These are phyloP conservation scores for Avena insularis DNA, from an alignment of 176 grass and related monocot species.

Conservation along the genomic window DNA sequence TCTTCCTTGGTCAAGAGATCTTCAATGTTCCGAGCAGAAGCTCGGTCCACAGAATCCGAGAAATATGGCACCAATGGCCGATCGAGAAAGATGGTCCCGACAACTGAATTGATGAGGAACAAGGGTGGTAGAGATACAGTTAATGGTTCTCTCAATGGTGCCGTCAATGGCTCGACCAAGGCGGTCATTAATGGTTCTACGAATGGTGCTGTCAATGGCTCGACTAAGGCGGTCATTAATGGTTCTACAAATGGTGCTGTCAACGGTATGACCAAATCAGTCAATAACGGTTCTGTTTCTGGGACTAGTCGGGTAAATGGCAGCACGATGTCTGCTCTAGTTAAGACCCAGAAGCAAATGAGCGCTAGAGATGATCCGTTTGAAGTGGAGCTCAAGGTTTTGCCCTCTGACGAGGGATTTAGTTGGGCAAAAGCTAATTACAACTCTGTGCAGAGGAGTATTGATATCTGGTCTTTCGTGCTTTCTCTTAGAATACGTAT, in stretches of 20 bases:
- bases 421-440: slow-evolving; percentile 96
- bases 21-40: slow-evolving; percentile 53
- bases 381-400: slow-evolving; percentile 78
- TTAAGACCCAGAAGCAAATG: slow-evolving; percentile 58
- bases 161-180: slow-evolving; percentile 40
- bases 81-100: slow-evolving; percentile 81
- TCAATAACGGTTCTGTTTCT: slow-evolving; percentile 35
- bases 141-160: slow-evolving; percentile 51
- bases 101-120: slow-evolving; percentile 57
- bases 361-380: slow-evolving; percentile 48
- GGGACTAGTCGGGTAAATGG: slow-evolving; percentile 75
- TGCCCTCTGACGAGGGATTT: slow-evolving; percentile 94
- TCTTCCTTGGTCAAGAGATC: slow-evolving; percentile 42
- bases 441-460: slow-evolving; percentile 77
- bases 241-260: slow-evolving; percentile 41
- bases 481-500: slow-evolving; percentile 75
- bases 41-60: slow-evolving; percentile 49
- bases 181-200: slow-evolving; percentile 34
- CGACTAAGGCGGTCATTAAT: slow-evolving; percentile 36
- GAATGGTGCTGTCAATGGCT: slow-evolving; percentile 44
- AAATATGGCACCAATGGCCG: slow-evolving; percentile 76
- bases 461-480: slow-evolving; percentile 95
- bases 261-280: not conserved
- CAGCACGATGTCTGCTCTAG: slow-evolving; percentile 57
- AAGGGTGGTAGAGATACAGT: slow-evolving; percentile 48